phyloP scores from a whole-genome alignment of 2,329 filamentous ascomycete species.

The Periglandula ipomoeae region DNA sequence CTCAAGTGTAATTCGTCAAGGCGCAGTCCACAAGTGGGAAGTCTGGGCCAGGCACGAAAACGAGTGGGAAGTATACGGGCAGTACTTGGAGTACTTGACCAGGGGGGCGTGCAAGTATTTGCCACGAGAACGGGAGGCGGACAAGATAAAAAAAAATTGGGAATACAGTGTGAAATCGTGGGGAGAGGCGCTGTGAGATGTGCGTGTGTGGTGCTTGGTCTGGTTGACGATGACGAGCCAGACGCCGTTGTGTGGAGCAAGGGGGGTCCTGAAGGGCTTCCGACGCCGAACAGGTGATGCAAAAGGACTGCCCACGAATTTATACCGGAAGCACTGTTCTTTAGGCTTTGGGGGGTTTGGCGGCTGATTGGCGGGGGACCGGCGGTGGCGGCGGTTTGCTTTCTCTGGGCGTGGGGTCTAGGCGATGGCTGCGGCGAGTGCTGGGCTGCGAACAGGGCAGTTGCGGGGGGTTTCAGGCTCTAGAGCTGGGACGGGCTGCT shows the following conservation, averaged over 20 bases:
- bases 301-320: slow-evolving; percentile 20
- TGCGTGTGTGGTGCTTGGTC: neutral
- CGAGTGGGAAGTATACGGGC: neutral
- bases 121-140: neutral
- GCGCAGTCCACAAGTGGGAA: slow-evolving; percentile 4
- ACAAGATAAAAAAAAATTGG: neutral
- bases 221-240: slow-evolving; percentile 1
- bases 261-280: neutral
- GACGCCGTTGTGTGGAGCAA: slow-evolving; percentile 1
- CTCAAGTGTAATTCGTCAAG: slow-evolving; percentile 5
- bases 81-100: neutral
- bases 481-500: too few species aligned
- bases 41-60: slow-evolving; percentile 2
- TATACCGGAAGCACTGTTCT: slow-evolving; percentile 23
- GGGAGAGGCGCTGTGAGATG: neutral
- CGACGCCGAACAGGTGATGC: slow-evolving; percentile 10
- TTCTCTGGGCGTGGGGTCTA: neutral
- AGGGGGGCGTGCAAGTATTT: neutral
- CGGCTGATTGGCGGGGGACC: slow-evolving; percentile 10
- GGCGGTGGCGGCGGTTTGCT: neutral
- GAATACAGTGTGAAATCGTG: neutral
- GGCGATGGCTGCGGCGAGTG: too few species aligned
- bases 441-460: neutral
- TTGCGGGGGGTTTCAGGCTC: neutral
- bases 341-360: slow-evolving; percentile 17